Base-by-base conservation (phyloP, 2,329 filamentous ascomycete species). In the Trichoderma endophyticum region DNA sequence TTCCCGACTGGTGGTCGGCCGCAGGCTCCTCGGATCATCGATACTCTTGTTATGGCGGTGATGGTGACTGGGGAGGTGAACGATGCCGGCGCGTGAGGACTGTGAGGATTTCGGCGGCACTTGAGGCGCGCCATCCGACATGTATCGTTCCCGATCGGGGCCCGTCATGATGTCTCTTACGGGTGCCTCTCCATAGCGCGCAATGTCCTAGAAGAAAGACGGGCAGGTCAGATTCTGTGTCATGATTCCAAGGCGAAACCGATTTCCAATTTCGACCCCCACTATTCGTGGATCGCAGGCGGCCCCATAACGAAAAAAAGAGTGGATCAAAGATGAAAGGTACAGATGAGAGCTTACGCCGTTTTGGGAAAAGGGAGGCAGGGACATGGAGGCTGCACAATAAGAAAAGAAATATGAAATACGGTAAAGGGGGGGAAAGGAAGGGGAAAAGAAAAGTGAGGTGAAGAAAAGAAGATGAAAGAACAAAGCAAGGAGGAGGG, bases 1-100 rank as follows among this genome's bases (percentile, higher is more conserved):
- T 79, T 97, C 93, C 77, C 92, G 88, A 79, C 92, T 95, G 71
- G 90, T 86, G 14, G 89, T 87, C n/a, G 93, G 93, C 73, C 92
- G 88, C 76, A 93, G 81, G 36, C 90, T 84, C 76, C 90, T 90
- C 12, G 87, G 80, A 73, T 92, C 90, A 74, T 92, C 90, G 79
- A 87, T 90, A 79, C 90, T 92, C 79, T 87, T 89, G 77, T 93
- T 92, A 79, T 94, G 91, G 73, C 91, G 86, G 75, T 89, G 87
- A 73, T 83, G 83, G 77, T 92, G 90, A 61, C 89, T 88, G 32
- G 89, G 87, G 39, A 93, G 82, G 79, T 93, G 90, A 71, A 91
- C 86, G 73, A 90, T 86, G 71, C 83, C 86, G 51, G 88, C 88
- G 75, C 89, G 87, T 68, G 86, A 85, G 68, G 90, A 91, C 36